Conservation (phyloP, 2,329 filamentous ascomycete genomes). For the Sclerotinia spermophila region DNA sequence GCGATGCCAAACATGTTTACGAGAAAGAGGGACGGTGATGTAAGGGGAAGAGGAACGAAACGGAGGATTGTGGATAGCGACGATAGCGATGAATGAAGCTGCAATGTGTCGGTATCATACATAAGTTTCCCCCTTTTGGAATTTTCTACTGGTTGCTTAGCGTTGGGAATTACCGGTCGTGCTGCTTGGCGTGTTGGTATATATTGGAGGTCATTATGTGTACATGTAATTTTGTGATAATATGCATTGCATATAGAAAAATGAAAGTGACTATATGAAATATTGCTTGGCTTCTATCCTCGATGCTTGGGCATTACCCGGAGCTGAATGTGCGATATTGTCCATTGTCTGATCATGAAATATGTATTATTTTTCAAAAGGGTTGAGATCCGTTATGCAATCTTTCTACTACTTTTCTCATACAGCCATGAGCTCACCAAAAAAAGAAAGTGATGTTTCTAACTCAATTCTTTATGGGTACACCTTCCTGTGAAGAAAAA, state of each 20-base stretch:
- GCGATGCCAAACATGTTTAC: constrained; percentile 16
- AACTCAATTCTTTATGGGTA: not conserved
- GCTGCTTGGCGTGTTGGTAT: not conserved
- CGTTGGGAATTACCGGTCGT: not conserved
- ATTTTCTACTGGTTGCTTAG: not conserved
- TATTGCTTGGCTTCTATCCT: not conserved
- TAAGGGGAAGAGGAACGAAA: not conserved
- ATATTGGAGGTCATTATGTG: not conserved
- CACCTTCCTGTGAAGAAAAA: no score
- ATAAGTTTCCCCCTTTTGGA: not conserved
- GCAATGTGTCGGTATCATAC: not conserved
- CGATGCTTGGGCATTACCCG: not conserved
- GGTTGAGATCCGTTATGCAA: not conserved
- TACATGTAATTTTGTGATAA: not conserved
- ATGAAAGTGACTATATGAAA: not conserved
- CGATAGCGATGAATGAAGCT: constrained; percentile 13
- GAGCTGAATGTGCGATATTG: not conserved
- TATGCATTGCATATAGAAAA: not conserved
- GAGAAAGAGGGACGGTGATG: constrained; percentile 1
- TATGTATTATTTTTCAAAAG: not conserved
- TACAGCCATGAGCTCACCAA: not conserved
- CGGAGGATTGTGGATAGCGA: constrained; percentile 12
- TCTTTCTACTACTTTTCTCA: not conserved
- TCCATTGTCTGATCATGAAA: not conserved
- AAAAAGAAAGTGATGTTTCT: not conserved